These are phyloP conservation scores for Xenosphaeropsis pyriputrescens DNA, from an alignment of 2,329 filamentous ascomycete species.

Conservation along the genomic window DNA sequence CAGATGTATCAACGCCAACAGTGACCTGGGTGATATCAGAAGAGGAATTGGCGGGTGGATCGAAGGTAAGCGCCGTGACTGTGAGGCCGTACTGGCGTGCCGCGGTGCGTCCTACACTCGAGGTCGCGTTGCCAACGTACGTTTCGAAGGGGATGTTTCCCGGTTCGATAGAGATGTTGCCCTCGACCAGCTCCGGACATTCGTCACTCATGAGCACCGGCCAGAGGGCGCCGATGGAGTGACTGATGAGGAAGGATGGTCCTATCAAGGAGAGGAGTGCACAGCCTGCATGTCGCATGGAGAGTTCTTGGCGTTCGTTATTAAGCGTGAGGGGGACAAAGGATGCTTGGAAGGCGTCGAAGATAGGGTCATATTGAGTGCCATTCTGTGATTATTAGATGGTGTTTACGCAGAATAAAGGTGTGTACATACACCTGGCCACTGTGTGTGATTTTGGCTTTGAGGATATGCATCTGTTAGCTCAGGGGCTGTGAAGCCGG, in stretches of 20 bases:
- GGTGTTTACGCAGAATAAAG: too few species aligned
- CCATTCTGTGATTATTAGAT: slow-evolving; percentile 5
- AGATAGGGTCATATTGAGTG: slow-evolving; percentile 9
- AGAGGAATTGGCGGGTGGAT: slow-evolving; percentile 22
- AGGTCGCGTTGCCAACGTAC: slow-evolving; percentile 1
- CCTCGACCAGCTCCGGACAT: slow-evolving; percentile 24
- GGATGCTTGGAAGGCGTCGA: slow-evolving; percentile 20
- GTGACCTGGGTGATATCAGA: slow-evolving; percentile 20
- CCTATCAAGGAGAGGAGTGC: slow-evolving; percentile 12
- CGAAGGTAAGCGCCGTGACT: slow-evolving; percentile 30
- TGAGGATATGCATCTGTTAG: slow-evolving; percentile 13
- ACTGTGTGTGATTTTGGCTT: slow-evolving; percentile 22
- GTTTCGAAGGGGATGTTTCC: slow-evolving; percentile 27
- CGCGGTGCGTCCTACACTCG: slow-evolving; percentile 10
- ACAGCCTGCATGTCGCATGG: slow-evolving; percentile 23
- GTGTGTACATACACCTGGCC: slow-evolving; percentile 13
- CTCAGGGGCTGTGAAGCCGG: slow-evolving; percentile 14
- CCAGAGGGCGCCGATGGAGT: slow-evolving; percentile 31
- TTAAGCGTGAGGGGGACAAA: slow-evolving; percentile 22
- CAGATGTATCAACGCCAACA: slow-evolving; percentile 10
- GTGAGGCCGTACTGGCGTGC: slow-evolving; percentile 27
- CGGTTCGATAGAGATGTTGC: slow-evolving; percentile 29
- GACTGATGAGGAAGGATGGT: slow-evolving; percentile 10
- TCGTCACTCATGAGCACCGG: slow-evolving; percentile 17
- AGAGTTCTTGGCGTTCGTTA: slow-evolving; percentile 19